These are phyloP conservation scores for Spizellomyces sp. DNA, from an alignment of 192 early-diverging fungal genomes.

Conservation along the genomic window DNA sequence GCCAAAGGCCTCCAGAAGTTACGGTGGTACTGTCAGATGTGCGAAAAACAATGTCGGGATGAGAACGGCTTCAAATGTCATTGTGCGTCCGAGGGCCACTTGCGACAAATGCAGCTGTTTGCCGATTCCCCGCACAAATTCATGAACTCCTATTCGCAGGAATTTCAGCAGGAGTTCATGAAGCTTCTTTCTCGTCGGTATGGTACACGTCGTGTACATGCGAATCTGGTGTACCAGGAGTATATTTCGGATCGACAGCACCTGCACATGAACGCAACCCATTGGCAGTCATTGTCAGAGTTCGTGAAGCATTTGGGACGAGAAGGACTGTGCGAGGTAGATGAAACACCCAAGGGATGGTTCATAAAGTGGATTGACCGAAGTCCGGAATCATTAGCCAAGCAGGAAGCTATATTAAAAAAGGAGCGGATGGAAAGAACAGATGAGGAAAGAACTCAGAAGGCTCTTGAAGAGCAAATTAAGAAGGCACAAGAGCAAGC, in stretches of 20 bases:
- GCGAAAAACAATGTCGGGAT: constrained; percentile 81
- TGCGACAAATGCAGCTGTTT: constrained; percentile 87
- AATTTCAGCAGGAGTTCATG: constrained; percentile 85
- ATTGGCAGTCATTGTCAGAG: constrained; percentile 87
- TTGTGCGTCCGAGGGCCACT: constrained; percentile 85
- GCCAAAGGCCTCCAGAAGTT: constrained; percentile 89
- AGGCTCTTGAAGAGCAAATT: constrained; percentile 81
- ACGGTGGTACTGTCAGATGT: constrained; percentile 94
- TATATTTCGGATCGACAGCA: constrained; percentile 89
- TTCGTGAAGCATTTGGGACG: constrained; percentile 86
- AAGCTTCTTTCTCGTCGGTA: constrained; percentile 79
- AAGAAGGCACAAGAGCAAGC: constrained; percentile 65
- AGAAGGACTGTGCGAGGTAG: constrained; percentile 80
- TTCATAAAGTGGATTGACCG: constrained; percentile 91
- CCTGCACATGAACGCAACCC: constrained; percentile 94
- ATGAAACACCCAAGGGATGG: constrained; percentile 90
- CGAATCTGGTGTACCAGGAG: constrained; percentile 98
- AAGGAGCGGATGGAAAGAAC: constrained; percentile 80
- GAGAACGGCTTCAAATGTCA: constrained; percentile 97
- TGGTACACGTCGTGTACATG: constrained; percentile 78
- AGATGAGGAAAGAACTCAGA: constrained; percentile 84
- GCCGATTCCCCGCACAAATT: constrained; percentile 78
- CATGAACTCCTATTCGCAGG: constrained; percentile 72
- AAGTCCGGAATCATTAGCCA: constrained; percentile 81
- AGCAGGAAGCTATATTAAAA: constrained; percentile 75